Evolutionary conservation across 2,329 filamentous ascomycete species (phyloP).

Genomic region (Dothiorella sarmentorum): DNA sequence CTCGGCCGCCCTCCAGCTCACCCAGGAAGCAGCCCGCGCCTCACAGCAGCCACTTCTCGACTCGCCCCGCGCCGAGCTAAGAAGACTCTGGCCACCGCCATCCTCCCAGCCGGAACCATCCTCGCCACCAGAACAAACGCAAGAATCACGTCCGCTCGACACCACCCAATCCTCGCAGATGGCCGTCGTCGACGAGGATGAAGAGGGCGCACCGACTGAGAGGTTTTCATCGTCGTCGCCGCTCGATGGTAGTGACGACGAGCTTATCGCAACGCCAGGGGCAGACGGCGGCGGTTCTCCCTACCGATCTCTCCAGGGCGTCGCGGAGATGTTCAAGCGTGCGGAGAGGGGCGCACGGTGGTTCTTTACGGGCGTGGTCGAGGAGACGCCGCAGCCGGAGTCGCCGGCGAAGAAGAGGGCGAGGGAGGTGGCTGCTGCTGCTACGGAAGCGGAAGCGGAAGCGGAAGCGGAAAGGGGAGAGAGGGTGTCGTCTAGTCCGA

Average conservation of each 20-base stretch:
- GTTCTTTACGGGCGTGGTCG: neutral
- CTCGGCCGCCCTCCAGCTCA: neutral
- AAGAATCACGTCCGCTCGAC: no score
- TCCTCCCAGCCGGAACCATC: no score
- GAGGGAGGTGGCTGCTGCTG: neutral
- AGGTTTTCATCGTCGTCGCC: no score
- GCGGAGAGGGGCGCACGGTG: neutral
- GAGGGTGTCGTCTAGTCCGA: neutral
- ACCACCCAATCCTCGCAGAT: no score
- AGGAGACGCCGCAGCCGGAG: conserved; percentile 6
- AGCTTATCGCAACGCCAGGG: neutral
- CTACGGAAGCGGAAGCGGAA: neutral
- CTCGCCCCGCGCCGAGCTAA: no score
- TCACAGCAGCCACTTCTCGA: neutral
- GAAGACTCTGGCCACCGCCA: no score
- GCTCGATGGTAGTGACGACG: neutral
- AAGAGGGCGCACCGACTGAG: no score
- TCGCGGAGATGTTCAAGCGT: neutral
- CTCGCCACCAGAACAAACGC: no score
- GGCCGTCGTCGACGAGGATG: neutral
- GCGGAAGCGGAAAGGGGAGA: neutral
- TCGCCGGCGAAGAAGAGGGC: neutral
- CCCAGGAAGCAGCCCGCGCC: neutral
- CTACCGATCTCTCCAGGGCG: neutral
- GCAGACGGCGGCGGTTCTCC: neutral